A percentile compares a stretch with the other conserved stretches of the same genome.
phyloP scores from a whole-genome alignment of 495 filamentous ascomycete species.

The Penicillium antarcticum region DNA sequence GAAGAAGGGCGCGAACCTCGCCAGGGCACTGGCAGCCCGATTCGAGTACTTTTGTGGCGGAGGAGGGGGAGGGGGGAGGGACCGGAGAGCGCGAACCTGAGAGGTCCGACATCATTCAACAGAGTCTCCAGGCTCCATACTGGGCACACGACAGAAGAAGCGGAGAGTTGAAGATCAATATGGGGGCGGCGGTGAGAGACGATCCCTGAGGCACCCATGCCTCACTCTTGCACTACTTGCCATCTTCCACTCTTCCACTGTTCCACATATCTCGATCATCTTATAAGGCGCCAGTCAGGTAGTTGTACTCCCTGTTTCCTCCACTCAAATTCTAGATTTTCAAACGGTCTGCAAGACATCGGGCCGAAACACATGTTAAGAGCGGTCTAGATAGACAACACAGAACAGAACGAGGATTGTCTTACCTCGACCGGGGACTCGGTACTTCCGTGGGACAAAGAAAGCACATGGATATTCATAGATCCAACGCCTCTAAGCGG shows the following conservation, averaged over 20 bases:
- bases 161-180: constrained; percentile 7
- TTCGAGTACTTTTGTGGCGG: constrained; percentile 49
- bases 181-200: constrained; percentile 14
- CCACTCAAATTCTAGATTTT: neutral
- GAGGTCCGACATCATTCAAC: constrained; percentile 42
- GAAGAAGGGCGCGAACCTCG: constrained; percentile 56
- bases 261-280: no score
- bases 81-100: constrained; percentile 34
- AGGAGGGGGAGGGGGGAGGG: constrained; percentile 49
- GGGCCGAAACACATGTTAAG: constrained; percentile 8
- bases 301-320: neutral
- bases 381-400: constrained; percentile 11
- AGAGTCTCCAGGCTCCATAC: constrained; percentile 20
- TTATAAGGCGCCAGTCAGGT: neutral
- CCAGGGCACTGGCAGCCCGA: constrained; percentile 52
- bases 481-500: neutral
- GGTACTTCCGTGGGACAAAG: neutral
- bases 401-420: constrained; percentile 3
- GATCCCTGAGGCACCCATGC: constrained; percentile 1
- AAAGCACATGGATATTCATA: constrained; percentile 8
- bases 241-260: no score
- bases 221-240: neutral
- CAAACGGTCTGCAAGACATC: neutral
- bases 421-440: neutral
- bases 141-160: constrained; percentile 26